These are phyloP conservation scores for Yueomyces sp. DNA, from an alignment of 1,139 yeast genomes.

Conservation along the genomic window DNA sequence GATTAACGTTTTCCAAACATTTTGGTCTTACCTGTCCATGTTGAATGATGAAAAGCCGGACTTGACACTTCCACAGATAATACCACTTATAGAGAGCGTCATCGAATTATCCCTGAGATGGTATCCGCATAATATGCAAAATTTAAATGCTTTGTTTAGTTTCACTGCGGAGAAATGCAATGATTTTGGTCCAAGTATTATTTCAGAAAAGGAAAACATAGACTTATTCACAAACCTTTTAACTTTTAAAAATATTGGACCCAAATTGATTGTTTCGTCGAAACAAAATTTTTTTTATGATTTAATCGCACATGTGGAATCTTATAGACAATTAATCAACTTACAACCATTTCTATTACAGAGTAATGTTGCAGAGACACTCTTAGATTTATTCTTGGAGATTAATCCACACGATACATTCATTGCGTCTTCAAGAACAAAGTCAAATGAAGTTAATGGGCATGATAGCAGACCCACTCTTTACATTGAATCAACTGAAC, in stretches of 20 bases:
- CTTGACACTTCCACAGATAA: slow-evolving; percentile 50
- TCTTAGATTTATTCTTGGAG: not conserved
- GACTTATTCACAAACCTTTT: not conserved
- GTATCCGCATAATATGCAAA: slow-evolving; percentile 22
- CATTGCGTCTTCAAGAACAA: too few species aligned
- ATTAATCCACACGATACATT: not conserved
- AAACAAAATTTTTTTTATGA: slow-evolving; percentile 1
- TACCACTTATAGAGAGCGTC: slow-evolving; percentile 52
- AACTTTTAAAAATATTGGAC: slow-evolving; percentile 1
- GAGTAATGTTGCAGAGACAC: slow-evolving; percentile 1
- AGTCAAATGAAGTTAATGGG: too few species aligned
- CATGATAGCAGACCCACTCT: not conserved
- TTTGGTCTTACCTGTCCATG: slow-evolving; percentile 52
- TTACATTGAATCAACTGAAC: not conserved
- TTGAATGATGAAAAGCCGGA: slow-evolving; percentile 48
- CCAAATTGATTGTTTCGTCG: not conserved
- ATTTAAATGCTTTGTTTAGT: slow-evolving; percentile 49
- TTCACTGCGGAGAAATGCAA: slow-evolving; percentile 43
- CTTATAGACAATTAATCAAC: slow-evolving; percentile 6
- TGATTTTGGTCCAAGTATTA: slow-evolving; percentile 15
- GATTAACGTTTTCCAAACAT: slow-evolving; percentile 29
- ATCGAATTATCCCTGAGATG: slow-evolving; percentile 49
- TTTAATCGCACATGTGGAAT: slow-evolving; percentile 3
- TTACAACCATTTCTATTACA: slow-evolving; percentile 18
- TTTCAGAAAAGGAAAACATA: not conserved